Base-by-base conservation (phyloP, 192 early-diverging fungal species). In the Spinellus fusiger region DNA sequence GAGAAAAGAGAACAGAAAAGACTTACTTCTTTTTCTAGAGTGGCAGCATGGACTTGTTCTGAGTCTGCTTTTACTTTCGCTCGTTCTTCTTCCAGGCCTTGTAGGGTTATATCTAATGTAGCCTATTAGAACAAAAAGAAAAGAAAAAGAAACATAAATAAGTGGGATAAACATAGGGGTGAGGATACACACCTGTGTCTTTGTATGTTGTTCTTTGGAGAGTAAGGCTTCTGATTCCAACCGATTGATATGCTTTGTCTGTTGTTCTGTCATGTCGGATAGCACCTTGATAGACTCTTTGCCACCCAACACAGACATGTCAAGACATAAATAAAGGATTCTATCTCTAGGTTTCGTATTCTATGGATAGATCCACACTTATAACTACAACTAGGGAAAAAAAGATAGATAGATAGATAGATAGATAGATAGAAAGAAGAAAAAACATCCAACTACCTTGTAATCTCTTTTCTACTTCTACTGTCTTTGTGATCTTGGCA, bases 1-100 rank as follows among this genome's bases (percentile, higher is more conserved):
- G 26, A 26, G 7, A 35, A 25, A 47, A 5, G 16, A 49, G 31
- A 29, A 64, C 10, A 53, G 23, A 23, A 12, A 34, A 7, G 15
- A 3, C 62, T 62, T 48, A 77, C 56, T 56, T 80, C 78, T 22
- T 74, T 76, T 22, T 80, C 78, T 32, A 80, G 18, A 0, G 75
- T 73, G 5, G 73, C 75, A 8, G 75, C 65, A 31, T 75, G 76
- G 1, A 67, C 65, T 38, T 63, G 44, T 40, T 63, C 54, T 3
- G 71, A 63, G n/a, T 67, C 71, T 7, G 28, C 31, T 40, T 61
- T 67, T 29, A 48, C 49, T n/a, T 67, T 67, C 6, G 10, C 1
- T 3, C 53, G 29, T 15, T 67, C 65, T n/a, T 52, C 23, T 33
- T 67, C 65, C 31, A 61, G 34, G 34, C 46, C 38, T 15, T 59